Evolutionary conservation across 257 asterid species (phyloP).

Genomic region (Salvia rosmarinus): DNA sequence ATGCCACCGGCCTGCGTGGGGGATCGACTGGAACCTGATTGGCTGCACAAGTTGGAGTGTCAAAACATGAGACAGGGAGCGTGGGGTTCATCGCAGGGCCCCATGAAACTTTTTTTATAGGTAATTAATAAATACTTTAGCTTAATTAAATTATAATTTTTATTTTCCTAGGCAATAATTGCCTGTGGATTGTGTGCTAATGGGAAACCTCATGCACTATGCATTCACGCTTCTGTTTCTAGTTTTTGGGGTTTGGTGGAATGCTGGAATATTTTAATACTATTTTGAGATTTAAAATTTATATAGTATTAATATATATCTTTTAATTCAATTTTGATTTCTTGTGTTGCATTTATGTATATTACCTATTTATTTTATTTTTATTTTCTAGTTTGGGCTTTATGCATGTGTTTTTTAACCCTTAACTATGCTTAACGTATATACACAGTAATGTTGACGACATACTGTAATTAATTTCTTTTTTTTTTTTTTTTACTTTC

Average conservation of each 20-base stretch:
- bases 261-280: conserved; percentile 1
- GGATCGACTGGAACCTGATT: conserved; percentile 20
- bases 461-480: too few relatives aligned
- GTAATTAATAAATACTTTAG: background rate
- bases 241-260: conserved; percentile 33
- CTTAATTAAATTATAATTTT: background rate
- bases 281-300: too few relatives aligned
- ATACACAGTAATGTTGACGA: too few relatives aligned
- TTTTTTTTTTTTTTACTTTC: too few relatives aligned
- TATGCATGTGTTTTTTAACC: too few relatives aligned
- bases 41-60: conserved; percentile 26
- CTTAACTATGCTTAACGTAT: too few relatives aligned
- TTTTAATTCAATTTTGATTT: background rate
- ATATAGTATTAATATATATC: background rate
- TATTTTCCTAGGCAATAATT: conserved; percentile 1
- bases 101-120: conserved; percentile 20
- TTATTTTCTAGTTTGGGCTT: too few relatives aligned
- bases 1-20: conserved; percentile 39
- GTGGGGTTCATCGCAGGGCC: conserved; percentile 29
- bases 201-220: conserved; percentile 34
- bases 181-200: conserved; percentile 24
- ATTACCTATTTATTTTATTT: too few relatives aligned
- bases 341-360: background rate
- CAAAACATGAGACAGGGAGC: conserved; percentile 34
- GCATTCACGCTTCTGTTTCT: conserved; percentile 36